A percentile compares a stretch with the other conserved stretches of the same genome.
Conservation (phyloP, 768 basidiomycete genomes). For the Suillus ampliporus region DNA sequence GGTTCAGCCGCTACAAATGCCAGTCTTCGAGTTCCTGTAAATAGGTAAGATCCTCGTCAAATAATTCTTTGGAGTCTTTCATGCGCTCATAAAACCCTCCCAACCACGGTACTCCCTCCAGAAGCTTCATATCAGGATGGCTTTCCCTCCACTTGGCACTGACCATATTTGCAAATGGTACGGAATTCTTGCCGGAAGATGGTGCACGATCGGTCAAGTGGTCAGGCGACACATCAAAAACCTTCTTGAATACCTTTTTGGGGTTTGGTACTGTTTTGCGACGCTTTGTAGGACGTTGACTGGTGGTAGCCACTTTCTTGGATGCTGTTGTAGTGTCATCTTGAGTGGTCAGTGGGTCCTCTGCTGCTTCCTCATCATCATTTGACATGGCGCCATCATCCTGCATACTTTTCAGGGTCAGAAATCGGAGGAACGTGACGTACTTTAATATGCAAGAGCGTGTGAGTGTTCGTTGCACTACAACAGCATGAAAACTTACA, state of each 20-base stretch:
- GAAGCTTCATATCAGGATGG: not conserved
- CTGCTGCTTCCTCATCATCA: too few species aligned
- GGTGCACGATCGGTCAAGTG: too few species aligned
- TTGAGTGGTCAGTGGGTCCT: too few species aligned
- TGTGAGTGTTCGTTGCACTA: not conserved
- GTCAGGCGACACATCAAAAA: too few species aligned
- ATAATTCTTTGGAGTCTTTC: not conserved
- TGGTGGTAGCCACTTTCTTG: not conserved
- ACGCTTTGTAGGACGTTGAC: not conserved
- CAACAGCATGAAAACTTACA: constrained; percentile 7
- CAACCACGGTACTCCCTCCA: not conserved
- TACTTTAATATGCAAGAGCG: not conserved
- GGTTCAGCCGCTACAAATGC: not conserved
- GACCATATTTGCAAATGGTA: not conserved
- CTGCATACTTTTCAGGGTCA: not conserved
- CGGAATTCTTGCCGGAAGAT: not conserved
- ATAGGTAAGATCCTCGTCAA: constrained; percentile 1
- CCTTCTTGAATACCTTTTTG: too few species aligned
- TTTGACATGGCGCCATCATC: too few species aligned
- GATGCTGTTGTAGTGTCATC: not conserved
- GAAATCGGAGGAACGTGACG: not conserved
- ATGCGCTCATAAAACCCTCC: not conserved
- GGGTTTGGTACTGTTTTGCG: not conserved
- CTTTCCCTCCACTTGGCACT: not conserved
- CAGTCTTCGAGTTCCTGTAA: constrained; percentile 3